Conservation (phyloP, 1,139 yeast species). For the Arxiozyma slooffiae region DNA sequence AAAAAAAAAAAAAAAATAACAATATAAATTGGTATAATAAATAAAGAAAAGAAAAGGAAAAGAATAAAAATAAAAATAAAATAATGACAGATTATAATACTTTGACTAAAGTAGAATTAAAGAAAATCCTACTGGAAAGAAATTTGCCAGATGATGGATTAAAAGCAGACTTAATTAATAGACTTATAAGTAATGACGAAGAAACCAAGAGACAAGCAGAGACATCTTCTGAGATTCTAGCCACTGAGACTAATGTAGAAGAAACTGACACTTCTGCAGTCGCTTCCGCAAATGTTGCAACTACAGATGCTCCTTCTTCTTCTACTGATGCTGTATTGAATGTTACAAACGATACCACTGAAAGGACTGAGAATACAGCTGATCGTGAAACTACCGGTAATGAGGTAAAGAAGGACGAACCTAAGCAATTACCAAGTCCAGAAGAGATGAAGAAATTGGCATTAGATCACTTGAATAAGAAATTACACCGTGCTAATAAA, state of each 20-base stretch:
- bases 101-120: conserved; percentile 74
- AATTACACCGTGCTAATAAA: conserved; percentile 63
- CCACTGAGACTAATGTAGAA: not conserved
- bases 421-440: conserved; percentile 35
- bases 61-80: not conserved
- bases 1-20: too few species aligned
- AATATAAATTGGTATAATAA: too few species aligned
- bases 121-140: conserved; percentile 59
- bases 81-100: conserved; percentile 52
- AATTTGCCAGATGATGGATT: conserved; percentile 70
- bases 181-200: conserved; percentile 35
- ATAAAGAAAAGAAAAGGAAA: too few species aligned
- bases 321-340: too few species aligned
- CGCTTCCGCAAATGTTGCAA: not conserved
- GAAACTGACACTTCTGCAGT: not conserved
- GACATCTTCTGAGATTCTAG: too few species aligned
- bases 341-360: too few species aligned
- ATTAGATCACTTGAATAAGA: conserved; percentile 55
- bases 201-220: not conserved
- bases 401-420: conserved; percentile 7
- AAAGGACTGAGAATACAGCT: not conserved
- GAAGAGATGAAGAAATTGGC: conserved; percentile 67
- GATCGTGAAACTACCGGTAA: conserved; percentile 1
- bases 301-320: not conserved
- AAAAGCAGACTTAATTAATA: conserved; percentile 69